Conservation (phyloP, 495 filamentous ascomycete genomes). For the Staphylotrichum tortipilum region DNA sequence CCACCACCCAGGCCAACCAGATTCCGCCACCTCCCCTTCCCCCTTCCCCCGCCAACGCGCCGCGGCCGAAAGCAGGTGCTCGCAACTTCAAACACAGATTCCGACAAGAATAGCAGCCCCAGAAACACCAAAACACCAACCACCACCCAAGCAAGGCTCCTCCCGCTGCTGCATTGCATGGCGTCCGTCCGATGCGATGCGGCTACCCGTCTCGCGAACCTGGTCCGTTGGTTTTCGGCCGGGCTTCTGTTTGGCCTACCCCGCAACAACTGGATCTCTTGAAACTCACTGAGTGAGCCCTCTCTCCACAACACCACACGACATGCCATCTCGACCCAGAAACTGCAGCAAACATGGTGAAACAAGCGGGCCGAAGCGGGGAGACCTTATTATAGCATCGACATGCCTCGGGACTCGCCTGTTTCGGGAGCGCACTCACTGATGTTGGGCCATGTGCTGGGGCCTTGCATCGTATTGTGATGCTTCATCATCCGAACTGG, state of each 20-base stretch:
- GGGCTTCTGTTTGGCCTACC: too few relatives aligned
- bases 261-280: too few relatives aligned
- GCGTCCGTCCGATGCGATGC: neutral
- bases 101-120: constrained; percentile 4
- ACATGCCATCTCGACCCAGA: neutral
- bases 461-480: neutral
- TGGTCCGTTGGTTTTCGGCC: too few relatives aligned
- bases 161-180: neutral
- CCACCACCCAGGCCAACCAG: neutral
- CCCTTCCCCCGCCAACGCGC: too few relatives aligned
- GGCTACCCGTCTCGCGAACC: too few relatives aligned
- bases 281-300: neutral
- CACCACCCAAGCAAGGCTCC: neutral
- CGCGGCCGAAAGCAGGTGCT: too few relatives aligned
- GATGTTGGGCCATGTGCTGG: too few relatives aligned
- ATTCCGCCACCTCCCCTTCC: too few relatives aligned
- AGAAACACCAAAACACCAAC: neutral
- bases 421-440: too few relatives aligned
- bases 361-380: neutral
- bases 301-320: neutral
- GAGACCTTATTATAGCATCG: neutral
- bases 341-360: neutral
- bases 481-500: neutral
- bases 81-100: neutral
- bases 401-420: too few relatives aligned